Evolutionary conservation across 345 rosid species (phyloP), one percentile per base, ranked within the genome.

Genomic region (Eucalyptus sideroxylon): DNA sequence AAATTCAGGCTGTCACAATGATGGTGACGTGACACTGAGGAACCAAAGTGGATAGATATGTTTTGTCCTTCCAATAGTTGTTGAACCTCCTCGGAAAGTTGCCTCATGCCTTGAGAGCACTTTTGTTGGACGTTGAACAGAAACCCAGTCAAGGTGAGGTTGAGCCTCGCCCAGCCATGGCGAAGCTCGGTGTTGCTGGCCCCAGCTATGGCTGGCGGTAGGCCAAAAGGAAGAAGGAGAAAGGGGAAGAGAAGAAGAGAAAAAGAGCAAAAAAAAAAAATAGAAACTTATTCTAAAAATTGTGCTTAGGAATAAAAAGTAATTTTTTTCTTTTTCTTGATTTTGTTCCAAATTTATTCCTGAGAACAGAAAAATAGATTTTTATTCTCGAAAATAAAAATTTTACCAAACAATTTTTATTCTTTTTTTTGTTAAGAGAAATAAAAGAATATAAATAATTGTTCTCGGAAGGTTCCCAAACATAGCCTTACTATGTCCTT

Each of bases 231-330:
- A 53, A 53, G 24, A 53, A 53, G 56, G 10, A 53, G 24, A 53
- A 53, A 53, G 4, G 2, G 56, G 56, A 51, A 51, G 56, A 51
- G 9, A 51, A 51, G 0, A 3, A 53, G 56, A 51, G 9, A 51
- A 51, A 0, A 3, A 53, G 4, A 53, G 10, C 17, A 53, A 53
- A 51, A 51, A 51, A 51, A 51, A 51, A 51, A 51, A 51, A 16
- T 6, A 16, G 0, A 1, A 0, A 17, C 55, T 51, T 50, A 51
- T 51, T 51, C 2, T 51, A 7, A 51, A 0, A 17, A 51, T 17
- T 51, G 23, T 51, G 17, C 0, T 51, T 0, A 0, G 0, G 9
- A 51, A 51, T 51, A 51, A 51, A 0, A 17, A 17, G 1, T 0
- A 17, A 17, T 0, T 8, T 53, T 53, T 53, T 53, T 51, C 0